These are phyloP conservation scores for Penicillium hesseltinei DNA, from an alignment of 2,329 filamentous ascomycete genomes.

Conservation along the genomic window DNA sequence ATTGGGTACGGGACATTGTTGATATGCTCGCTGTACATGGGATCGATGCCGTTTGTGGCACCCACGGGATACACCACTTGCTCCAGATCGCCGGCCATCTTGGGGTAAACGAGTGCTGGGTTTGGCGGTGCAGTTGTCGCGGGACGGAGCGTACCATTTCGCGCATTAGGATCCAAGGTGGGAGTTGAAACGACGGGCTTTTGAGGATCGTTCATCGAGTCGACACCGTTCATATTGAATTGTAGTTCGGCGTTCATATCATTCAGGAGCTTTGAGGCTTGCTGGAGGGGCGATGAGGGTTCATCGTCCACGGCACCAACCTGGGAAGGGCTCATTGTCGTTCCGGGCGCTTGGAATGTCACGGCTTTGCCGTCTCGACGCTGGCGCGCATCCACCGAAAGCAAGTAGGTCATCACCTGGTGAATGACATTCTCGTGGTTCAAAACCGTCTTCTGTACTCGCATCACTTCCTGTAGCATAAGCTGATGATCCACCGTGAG, in stretches of 20 bases:
- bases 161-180: slow-evolving; percentile 52
- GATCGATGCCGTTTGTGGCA: slow-evolving; percentile 86
- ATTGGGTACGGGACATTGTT: slow-evolving; percentile 87
- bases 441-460: slow-evolving; percentile 67
- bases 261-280: slow-evolving; percentile 64
- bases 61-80: slow-evolving; percentile 87
- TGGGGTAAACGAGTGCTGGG: slow-evolving; percentile 50
- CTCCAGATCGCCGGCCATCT: slow-evolving; percentile 59
- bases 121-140: slow-evolving; percentile 49
- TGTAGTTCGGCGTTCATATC: slow-evolving; percentile 66
- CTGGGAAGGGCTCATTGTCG: slow-evolving; percentile 47
- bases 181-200: slow-evolving; percentile 58
- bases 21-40: slow-evolving; percentile 90
- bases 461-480: slow-evolving; percentile 62
- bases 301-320: slow-evolving; percentile 56
- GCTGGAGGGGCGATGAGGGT: slow-evolving; percentile 65
- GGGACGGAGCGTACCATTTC: slow-evolving; percentile 45
- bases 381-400: slow-evolving; percentile 60
- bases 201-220: slow-evolving; percentile 62
- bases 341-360: slow-evolving; percentile 37
- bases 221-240: slow-evolving; percentile 62
- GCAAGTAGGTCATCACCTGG: slow-evolving; percentile 67
- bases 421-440: slow-evolving; percentile 71
- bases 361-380: slow-evolving; percentile 58
- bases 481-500: slow-evolving; percentile 66